Conservation (phyloP, 1,139 yeast species). For the Pichia sorboxylosa region DNA sequence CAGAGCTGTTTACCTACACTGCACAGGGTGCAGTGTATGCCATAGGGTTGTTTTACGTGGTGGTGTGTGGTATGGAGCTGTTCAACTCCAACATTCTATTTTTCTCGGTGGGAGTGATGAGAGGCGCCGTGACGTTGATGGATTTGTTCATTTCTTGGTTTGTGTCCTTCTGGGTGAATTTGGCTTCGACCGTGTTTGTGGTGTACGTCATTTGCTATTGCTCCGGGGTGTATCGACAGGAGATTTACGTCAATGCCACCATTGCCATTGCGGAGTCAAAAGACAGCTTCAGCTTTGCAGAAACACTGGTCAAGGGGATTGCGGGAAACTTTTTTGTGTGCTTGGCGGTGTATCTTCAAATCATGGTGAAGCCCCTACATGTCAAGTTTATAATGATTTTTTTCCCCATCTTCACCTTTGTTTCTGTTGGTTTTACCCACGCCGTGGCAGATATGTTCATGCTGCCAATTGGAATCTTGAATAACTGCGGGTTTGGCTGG, state of each 20-base stretch:
- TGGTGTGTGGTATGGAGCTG: conserved; percentile 60
- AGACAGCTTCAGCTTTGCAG: conserved; percentile 34
- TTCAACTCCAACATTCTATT: conserved; percentile 63
- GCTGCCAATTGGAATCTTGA: conserved; percentile 52
- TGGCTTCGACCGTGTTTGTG: conserved; percentile 53
- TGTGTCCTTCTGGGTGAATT: conserved; percentile 56
- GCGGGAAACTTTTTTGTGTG: conserved; percentile 72
- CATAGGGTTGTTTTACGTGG: conserved; percentile 62
- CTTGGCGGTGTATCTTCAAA: conserved; percentile 61
- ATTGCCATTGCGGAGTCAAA: conserved; percentile 36
- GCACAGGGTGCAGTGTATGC: conserved; percentile 52
- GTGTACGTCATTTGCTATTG: conserved; percentile 50
- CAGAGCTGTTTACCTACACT: conserved; percentile 41
- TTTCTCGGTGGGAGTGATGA: conserved; percentile 52
- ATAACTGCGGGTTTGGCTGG: conserved; percentile 50
- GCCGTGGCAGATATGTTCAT: conserved; percentile 73
- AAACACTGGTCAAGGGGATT: conserved; percentile 51
- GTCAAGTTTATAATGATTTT: conserved; percentile 57
- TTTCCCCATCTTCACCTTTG: conserved; percentile 65
- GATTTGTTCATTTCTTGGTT: conserved; percentile 58
- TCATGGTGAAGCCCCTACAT: conserved; percentile 71
- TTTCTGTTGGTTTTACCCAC: conserved; percentile 63
- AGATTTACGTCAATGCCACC: conserved; percentile 35
- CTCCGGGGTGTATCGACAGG: conserved; percentile 35
- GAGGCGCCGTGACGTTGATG: conserved; percentile 56